Conservation (phyloP, 1,139 yeast species). For the Blastobotrys buckinghamii region DNA sequence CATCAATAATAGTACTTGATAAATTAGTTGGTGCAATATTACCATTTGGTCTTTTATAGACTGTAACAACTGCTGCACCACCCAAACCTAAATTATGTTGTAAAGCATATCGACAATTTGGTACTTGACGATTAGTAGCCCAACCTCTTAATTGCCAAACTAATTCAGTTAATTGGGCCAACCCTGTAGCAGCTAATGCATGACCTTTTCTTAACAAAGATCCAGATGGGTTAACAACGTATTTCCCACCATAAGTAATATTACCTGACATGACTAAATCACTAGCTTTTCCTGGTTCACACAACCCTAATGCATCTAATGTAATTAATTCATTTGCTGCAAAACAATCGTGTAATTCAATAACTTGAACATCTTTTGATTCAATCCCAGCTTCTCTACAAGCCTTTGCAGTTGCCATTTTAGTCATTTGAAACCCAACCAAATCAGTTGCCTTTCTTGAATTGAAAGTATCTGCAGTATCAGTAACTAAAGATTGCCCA, state of each 20-base stretch:
- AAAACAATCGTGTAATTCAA: slow-evolving; percentile 31
- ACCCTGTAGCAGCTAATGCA: slow-evolving; percentile 32
- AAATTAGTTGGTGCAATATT: slow-evolving; percentile 17
- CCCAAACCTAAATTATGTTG: slow-evolving; percentile 31
- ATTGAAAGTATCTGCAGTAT: slow-evolving; percentile 22
- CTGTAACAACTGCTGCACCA: slow-evolving; percentile 26
- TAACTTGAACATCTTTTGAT: slow-evolving; percentile 27
- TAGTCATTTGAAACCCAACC: slow-evolving; percentile 27
- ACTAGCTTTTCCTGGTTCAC: slow-evolving; percentile 26
- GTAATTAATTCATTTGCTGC: slow-evolving; percentile 29
- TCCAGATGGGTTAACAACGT: slow-evolving; percentile 30
- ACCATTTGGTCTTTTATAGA: slow-evolving; percentile 25
- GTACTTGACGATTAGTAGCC: slow-evolving; percentile 28
- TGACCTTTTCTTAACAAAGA: slow-evolving; percentile 31
- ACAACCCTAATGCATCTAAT: slow-evolving; percentile 28
- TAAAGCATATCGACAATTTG: slow-evolving; percentile 23
- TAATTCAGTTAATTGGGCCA: slow-evolving; percentile 30
- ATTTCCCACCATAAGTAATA: slow-evolving; percentile 28
- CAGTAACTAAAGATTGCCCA: slow-evolving; percentile 27
- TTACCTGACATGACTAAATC: slow-evolving; percentile 26
- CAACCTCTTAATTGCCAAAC: slow-evolving; percentile 31
- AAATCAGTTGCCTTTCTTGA: slow-evolving; percentile 24
- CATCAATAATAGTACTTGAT: slow-evolving; percentile 19
- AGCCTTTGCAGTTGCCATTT: slow-evolving; percentile 22
- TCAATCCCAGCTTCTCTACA: slow-evolving; percentile 21